Evolutionary conservation across 2,329 filamentous ascomycete genomes (phyloP), one percentile per base, ranked within the genome.

Genomic region (Hawksworthiomyces lignivorus): DNA sequence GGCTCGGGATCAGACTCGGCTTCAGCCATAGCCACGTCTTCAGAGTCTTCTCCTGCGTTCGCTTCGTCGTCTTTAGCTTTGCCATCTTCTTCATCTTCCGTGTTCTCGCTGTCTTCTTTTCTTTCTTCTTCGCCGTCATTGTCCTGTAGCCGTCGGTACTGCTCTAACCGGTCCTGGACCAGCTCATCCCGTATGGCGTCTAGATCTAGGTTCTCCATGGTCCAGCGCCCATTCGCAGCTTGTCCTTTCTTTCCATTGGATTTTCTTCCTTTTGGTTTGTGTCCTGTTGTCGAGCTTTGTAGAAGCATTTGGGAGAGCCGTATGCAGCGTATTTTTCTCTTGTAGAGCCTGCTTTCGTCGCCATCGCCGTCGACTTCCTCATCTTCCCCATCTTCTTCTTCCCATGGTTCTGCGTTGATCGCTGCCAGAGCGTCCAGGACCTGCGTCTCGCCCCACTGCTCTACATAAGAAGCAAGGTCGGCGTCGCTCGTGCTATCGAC

Each of bases 271-370:
- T 17, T 27, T 20, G 5, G n/a, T 9, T 11, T 22, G 15, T 11
- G 6, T 18, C 26, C 19, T 34, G n/a, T 17, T 11, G 14, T 17
- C 31, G 51, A 27, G 20, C 29, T 43, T 36, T 43, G 27, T 19
- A 42, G 54, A 19, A 51, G 43, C 43, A 22, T 15, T 42, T 47
- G 56, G 41, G 50, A 53, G 49, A 47, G 54, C 50, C 41, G 55
- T 34, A 56, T 44, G 19, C 56, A 56, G 29, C 54, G 53, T 17
- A 57, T 44, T 19, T 60, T 50, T 18, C 59, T 37, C 24, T 12
- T 8, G 24, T 12, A 12, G 8, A 12, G 8, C 8, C 24, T 8
- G 24, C 24, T 26, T 8, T 32, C 39, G 20, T 36, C 32, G 4
- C 12, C 24, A 12, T 26, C 24, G 2, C 12, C 24, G 2, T 26